These are phyloP conservation scores for Taiwanofungus camphoratus DNA, from an alignment of 1,284 basidiomycete species.

Conservation along the genomic window DNA sequence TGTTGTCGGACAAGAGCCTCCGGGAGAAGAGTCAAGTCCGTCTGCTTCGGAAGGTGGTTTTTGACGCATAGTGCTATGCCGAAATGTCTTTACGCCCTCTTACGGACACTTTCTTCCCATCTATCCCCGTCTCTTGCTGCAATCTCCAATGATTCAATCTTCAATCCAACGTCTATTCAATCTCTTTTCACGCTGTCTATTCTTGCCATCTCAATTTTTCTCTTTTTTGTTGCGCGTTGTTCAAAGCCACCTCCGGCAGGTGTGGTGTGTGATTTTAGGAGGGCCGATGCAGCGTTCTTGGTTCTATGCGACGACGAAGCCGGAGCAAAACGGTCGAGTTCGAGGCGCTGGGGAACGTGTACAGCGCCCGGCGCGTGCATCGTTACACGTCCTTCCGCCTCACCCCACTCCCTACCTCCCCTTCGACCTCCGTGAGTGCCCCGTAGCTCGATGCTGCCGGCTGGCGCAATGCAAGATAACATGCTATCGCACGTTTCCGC, in stretches of 20 bases:
- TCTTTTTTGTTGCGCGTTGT: constrained; percentile 13
- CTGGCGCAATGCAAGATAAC: constrained; percentile 26
- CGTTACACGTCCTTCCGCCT: constrained; percentile 13
- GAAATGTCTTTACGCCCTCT: constrained; percentile 14
- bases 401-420: constrained; percentile 10
- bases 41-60: constrained; percentile 55
- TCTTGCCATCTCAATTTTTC: constrained; percentile 3
- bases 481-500: constrained; percentile 4
- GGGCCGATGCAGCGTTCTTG: constrained; percentile 11
- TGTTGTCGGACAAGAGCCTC: constrained; percentile 48
- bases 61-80: constrained; percentile 32
- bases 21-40: constrained; percentile 57
- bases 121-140: constrained; percentile 11
- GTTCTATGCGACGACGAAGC: constrained; percentile 9
- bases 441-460: constrained; percentile 42
- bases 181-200: constrained; percentile 9
- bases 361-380: constrained; percentile 24
- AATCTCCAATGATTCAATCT: constrained; percentile 8
- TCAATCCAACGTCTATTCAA: constrained; percentile 7
- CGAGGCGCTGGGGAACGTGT: constrained; percentile 15
- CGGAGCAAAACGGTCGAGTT: constrained; percentile 13
- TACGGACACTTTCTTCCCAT: constrained; percentile 18
- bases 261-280: constrained; percentile 12
- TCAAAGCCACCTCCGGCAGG: constrained; percentile 15
- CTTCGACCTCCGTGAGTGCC: constrained; percentile 28